These are phyloP conservation scores for Pelagophyceae sp. DNA, from an alignment of 352 stramenopile species.

Conservation along the genomic window DNA sequence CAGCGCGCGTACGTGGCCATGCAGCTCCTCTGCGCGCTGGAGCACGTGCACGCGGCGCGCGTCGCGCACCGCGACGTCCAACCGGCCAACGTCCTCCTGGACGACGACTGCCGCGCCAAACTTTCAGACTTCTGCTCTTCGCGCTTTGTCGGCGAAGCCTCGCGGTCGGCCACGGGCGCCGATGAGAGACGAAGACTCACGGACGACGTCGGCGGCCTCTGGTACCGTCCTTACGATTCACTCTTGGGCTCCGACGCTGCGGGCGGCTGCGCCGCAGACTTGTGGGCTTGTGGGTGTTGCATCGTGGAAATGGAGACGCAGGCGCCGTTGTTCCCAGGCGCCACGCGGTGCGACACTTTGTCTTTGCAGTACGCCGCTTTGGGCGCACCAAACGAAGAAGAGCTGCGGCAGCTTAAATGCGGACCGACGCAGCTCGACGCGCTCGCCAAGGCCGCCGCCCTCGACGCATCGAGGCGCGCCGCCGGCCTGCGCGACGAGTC, in stretches of 20 bases:
- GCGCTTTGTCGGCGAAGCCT: neutral
- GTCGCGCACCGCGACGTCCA: constrained; percentile 7
- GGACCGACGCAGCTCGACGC: neutral
- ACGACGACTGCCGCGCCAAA: neutral
- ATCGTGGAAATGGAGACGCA: constrained; percentile 6
- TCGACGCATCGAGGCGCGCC: no score
- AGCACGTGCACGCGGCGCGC: neutral
- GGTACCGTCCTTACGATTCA: neutral
- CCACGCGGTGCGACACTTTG: neutral
- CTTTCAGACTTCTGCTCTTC: neutral
- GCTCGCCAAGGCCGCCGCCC: neutral
- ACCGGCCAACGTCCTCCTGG: neutral
- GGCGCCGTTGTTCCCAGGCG: neutral
- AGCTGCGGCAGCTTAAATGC: neutral
- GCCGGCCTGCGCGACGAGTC: neutral
- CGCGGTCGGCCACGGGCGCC: neutral
- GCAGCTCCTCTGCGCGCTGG: constrained; percentile 2
- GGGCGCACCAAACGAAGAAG: no score
- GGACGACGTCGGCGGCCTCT: neutral
- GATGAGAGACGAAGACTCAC: neutral
- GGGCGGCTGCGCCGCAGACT: neutral
- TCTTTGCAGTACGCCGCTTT: neutral
- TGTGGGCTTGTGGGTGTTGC: neutral
- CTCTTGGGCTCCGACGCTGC: neutral
- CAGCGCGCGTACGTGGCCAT: neutral